These are phyloP conservation scores for Plantago lanceolata DNA, from an alignment of 305 asterid genomes.

Conservation along the genomic window DNA sequence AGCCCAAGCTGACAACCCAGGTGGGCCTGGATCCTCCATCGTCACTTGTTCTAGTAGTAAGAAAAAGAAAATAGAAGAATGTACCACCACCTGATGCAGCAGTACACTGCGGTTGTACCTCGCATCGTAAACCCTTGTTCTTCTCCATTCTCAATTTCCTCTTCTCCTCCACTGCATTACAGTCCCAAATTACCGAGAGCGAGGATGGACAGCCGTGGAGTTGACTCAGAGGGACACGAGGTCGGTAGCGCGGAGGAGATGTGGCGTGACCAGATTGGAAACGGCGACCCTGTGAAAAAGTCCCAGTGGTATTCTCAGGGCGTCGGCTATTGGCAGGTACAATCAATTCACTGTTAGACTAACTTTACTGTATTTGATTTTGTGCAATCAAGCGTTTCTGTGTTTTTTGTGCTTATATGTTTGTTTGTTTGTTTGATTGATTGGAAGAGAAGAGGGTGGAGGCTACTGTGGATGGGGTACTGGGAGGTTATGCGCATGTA, in stretches of 20 bases:
- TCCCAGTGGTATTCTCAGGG: constrained; percentile 81
- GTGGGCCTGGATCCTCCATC: too few relatives aligned
- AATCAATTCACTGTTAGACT: not conserved
- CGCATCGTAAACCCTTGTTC: not conserved
- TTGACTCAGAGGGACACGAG: constrained; percentile 75
- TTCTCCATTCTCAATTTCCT: not conserved
- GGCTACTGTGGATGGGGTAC: constrained; percentile 86
- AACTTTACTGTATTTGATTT: not conserved
- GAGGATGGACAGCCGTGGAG: constrained; percentile 58
- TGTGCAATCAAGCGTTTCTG: not conserved
- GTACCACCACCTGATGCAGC: constrained; percentile 5
- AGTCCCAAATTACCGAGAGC: constrained; percentile 2
- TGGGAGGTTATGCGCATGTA: constrained; percentile 89
- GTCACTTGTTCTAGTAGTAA: too few relatives aligned
- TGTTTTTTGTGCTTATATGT: not conserved
- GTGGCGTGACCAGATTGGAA: constrained; percentile 94
- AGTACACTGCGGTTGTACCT: not conserved
- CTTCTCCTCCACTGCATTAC: not conserved
- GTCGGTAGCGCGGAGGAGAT: constrained; percentile 78
- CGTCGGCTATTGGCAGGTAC: constrained; percentile 83
- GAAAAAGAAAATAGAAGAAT: not conserved
- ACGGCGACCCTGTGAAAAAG: constrained; percentile 61
- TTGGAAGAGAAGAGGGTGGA: constrained; percentile 74
- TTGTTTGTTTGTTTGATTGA: not conserved
- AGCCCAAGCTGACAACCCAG: too few relatives aligned